These are phyloP conservation scores for Pouteria campechiana DNA, from an alignment of 179 eudicot species.

Conservation along the genomic window DNA sequence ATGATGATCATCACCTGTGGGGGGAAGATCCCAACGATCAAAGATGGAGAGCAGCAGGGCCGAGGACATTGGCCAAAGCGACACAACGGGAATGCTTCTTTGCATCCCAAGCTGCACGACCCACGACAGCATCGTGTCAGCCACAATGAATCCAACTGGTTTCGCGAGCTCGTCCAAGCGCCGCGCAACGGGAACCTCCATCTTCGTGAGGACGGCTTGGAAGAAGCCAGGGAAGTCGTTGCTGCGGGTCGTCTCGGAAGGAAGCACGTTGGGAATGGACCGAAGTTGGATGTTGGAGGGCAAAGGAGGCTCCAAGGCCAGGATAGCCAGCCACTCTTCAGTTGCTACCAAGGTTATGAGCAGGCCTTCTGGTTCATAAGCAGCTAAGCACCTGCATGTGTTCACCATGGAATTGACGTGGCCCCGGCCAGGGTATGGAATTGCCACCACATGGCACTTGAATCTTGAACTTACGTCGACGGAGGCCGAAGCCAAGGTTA, in stretches of 20 bases:
- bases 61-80: slow-evolving; percentile 31
- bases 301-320: slow-evolving; percentile 21
- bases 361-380: slow-evolving; percentile 8
- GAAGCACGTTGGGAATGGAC: slow-evolving; percentile 46
- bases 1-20: no score
- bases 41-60: slow-evolving; percentile 30
- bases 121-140: slow-evolving; percentile 35
- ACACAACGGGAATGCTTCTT: slow-evolving; percentile 42
- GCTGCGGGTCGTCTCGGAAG: slow-evolving; percentile 45
- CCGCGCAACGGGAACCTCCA: slow-evolving; percentile 41
- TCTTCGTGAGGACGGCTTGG: slow-evolving; percentile 25
- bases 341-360: slow-evolving; percentile 41
- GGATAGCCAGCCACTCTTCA: slow-evolving; percentile 62
- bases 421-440: slow-evolving; percentile 66
- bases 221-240: slow-evolving; percentile 24
- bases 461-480: not conserved
- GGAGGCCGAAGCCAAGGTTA: not conserved
- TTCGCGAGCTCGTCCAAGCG: slow-evolving; percentile 30
- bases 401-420: slow-evolving; percentile 65
- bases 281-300: slow-evolving; percentile 24
- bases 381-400: slow-evolving; percentile 36
- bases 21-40: slow-evolving; percentile 21
- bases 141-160: slow-evolving; percentile 20
- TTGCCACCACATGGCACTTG: slow-evolving; percentile 35
- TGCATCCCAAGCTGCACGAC: slow-evolving; percentile 16